Percentiles rank a stretch among this genome's conserved stretches.
Evolutionary conservation across 1,284 basidiomycete genomes (phyloP).

Genomic region (Sporisorium graminicola): DNA sequence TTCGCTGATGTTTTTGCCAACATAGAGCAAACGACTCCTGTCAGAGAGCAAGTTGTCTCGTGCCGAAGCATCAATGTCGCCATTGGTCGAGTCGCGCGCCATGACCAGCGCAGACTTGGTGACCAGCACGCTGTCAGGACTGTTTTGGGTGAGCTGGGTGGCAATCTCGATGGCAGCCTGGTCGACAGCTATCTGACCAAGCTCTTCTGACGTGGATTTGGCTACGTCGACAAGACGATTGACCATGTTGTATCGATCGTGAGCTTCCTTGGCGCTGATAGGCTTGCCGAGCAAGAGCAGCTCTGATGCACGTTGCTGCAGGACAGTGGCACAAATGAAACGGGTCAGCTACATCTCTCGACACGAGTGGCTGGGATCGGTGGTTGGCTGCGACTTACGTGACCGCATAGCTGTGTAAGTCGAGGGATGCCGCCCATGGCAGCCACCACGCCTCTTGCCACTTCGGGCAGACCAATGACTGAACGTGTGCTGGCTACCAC

Average conservation of each 20-base stretch:
- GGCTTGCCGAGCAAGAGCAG: constrained; percentile 80
- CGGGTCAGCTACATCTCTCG: background rate
- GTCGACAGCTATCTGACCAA: constrained; percentile 75
- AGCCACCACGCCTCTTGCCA: constrained; percentile 82
- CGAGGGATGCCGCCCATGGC: constrained; percentile 77
- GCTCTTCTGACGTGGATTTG: constrained; percentile 72
- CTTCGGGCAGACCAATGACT: constrained; percentile 83
- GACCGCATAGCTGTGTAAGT: constrained; percentile 58
- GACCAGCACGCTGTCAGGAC: constrained; percentile 83
- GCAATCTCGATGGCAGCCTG: constrained; percentile 78
- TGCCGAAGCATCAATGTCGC: constrained; percentile 75
- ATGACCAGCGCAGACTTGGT: constrained; percentile 75
- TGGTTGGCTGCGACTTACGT: constrained; percentile 31
- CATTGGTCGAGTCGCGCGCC: constrained; percentile 56
- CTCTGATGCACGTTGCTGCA: constrained; percentile 78
- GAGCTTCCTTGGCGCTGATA: constrained; percentile 78
- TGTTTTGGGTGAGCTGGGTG: constrained; percentile 76
- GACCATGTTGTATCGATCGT: constrained; percentile 78
- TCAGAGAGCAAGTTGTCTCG: constrained; percentile 73
- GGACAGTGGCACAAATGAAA: background rate
- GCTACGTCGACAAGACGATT: constrained; percentile 55
- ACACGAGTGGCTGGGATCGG: background rate
- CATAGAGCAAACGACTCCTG: constrained; percentile 76
- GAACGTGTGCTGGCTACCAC: constrained; percentile 81
- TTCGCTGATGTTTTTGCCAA: constrained; percentile 80